Evolutionary conservation across 2,329 filamentous ascomycete genomes (phyloP), one percentile per base, ranked within the genome.

Genomic region (Claviceps citrina): DNA sequence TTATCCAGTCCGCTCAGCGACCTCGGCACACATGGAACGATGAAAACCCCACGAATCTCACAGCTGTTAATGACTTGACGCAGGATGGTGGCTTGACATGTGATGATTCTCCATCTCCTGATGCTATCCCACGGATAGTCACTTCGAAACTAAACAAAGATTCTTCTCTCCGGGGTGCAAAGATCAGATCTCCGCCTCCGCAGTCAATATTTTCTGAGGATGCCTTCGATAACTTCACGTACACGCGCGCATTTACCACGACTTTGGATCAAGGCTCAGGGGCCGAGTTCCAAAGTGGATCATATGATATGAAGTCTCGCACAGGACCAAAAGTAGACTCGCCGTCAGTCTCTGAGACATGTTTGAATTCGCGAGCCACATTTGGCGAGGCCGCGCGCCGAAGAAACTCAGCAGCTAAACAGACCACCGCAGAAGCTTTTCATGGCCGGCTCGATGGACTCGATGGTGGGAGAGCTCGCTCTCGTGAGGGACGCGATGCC

Each of bases 71-170:
- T 15, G 33, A 25, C 22, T 30, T 43, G 27, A 43, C 32, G 7
- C 36, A 36, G 12, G 37, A 36, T 24, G 28, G 22, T 27, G 37
- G 37, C n/a, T 35, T 39, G 7, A 36, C 33, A 8, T 8, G 33
- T 10, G 41, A 36, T 32, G 27, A 20, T 26, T 20, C 18, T 32
- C 24, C 26, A 8, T 2, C 18, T 18, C 9, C 7, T 7, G 10
- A 18, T 15, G 25, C 19, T 12, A 27, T 16, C 2, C 24, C 31
- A 16, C 8, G 19, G 38, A 15, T 15, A 16, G 12, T 34, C 13
- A 16, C 31, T 5, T 27, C 24, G 18, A 7, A 13, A 20, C n/a
- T 24, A 34, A 19, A 10, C 24, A 34, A 33, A 7, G 5, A 5
- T 3, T 15, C 19, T 18, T 19, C 26, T 36, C 36, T 7, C 3